These are phyloP conservation scores for Phaseolus lunatus DNA, from an alignment of 306 rosid genomes.

Conservation along the genomic window DNA sequence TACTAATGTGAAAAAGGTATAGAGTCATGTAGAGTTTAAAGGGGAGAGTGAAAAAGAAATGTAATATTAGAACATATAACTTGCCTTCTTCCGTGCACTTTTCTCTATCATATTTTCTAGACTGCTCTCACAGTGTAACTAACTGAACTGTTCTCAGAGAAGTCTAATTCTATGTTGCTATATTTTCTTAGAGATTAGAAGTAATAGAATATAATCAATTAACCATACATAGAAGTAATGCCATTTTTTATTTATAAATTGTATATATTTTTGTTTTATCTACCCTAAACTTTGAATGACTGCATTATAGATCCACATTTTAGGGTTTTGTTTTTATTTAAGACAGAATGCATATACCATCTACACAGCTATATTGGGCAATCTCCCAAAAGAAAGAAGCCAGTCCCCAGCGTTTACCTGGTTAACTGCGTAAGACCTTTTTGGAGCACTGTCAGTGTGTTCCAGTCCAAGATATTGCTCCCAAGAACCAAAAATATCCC, in stretches of 20 bases:
- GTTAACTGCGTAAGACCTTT: slow-evolving; percentile 72
- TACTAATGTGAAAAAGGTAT: too few relatives aligned
- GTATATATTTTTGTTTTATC: not conserved
- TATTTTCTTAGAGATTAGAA: not conserved
- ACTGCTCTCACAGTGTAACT: too few relatives aligned
- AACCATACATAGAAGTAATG: not conserved
- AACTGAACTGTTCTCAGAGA: too few relatives aligned
- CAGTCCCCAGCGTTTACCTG: slow-evolving; percentile 54
- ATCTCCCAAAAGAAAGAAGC: not conserved
- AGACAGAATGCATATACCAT: not conserved
- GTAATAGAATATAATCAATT: not conserved
- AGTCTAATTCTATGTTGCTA: not conserved
- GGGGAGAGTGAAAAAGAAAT: too few relatives aligned
- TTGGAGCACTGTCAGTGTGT: slow-evolving; percentile 72
- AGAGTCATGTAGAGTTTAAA: too few relatives aligned
- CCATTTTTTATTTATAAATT: not conserved
- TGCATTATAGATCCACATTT: not conserved
- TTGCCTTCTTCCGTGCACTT: too few relatives aligned
- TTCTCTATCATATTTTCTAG: too few relatives aligned
- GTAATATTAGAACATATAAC: too few relatives aligned
- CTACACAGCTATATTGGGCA: not conserved
- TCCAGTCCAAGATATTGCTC: slow-evolving; percentile 96
- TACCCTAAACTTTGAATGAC: not conserved
- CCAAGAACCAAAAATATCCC: slow-evolving; percentile 87
- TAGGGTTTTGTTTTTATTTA: not conserved